Evolutionary conservation across 2,329 filamentous ascomycete species (phyloP), one percentile per base, ranked within the genome.

Genomic region (Sporothrix brunneoviolacea): DNA sequence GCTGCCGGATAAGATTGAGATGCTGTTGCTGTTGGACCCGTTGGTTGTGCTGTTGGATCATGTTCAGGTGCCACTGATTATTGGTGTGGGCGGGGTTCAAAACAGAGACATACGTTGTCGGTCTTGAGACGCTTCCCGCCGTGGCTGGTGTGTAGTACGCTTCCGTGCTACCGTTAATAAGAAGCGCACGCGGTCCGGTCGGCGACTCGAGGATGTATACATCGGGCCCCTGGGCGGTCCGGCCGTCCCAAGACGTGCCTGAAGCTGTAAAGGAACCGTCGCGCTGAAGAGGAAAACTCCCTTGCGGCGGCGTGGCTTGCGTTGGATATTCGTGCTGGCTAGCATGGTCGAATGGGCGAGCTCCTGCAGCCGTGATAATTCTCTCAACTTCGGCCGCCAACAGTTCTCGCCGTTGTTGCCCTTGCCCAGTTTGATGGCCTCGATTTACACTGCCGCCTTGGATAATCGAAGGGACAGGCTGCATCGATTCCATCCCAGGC

Each of bases 171-270:
- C 72, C 71, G 57, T 76, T 79, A 36, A 84, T 65, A 7, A 84
- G 62, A 2, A 84, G 63, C 6, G 73, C 80, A 18, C 74, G 73
- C 1, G 80, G 81, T 1, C 81, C 81, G 37, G 71, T 70, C 0
- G 80, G 79, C 0, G 81, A 83, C 15, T 73, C 77, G 7, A 84
- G 61, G 21, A 84, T 75, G 56, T 83, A 84, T 2, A 83, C 76
- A 52, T 79, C 74, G 0, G 73, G 68, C 21, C 66, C 65, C 28
- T 61, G 61, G 16, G 62, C 42, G 13, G 60, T 40, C n/a, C 27
- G 37, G 22, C 45, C 41, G 52, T 39, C 54, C 54, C 55, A 55
- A 46, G 53, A 27, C 28, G 53, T 48, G 46, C 55, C 50, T 43
- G 47, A 30, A 55, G 52, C 10, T 61, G 53, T 30, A 60, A 66